A percentile compares a stretch with the other conserved stretches of the same genome.
phyloP scores from a whole-genome alignment of 441 rosid species.

The Brassica balearica region DNA sequence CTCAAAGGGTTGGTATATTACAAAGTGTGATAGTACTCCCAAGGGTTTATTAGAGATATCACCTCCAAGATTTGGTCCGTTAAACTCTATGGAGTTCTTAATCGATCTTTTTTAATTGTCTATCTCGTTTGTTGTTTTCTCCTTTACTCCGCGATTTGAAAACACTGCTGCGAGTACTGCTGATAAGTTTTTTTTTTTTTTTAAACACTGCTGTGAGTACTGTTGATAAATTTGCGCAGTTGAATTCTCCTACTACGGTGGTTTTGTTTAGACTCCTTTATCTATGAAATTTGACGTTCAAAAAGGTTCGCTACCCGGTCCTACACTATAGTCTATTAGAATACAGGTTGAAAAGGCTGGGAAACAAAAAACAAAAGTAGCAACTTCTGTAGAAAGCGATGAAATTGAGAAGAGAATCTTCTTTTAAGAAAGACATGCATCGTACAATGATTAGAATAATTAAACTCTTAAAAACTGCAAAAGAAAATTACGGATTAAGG shows the following conservation, averaged over 20 bases:
- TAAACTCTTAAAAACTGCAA: conserved; percentile 44
- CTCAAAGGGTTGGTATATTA: neutral
- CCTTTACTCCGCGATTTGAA: no score
- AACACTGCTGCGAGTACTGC: no score
- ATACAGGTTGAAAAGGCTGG: conserved; percentile 30
- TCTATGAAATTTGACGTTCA: neutral
- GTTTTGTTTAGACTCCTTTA: neutral
- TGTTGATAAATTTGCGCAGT: neutral
- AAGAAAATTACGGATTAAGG: conserved; percentile 39
- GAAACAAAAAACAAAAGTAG: conserved; percentile 38
- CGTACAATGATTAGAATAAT: conserved; percentile 54
- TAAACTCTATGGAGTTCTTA: neutral
- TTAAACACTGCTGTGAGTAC: no score
- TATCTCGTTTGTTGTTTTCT: neutral
- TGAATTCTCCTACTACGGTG: neutral
- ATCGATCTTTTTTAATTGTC: neutral
- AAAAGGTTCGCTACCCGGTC: neutral
- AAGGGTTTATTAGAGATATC: neutral
- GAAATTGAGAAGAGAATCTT: conserved; percentile 59
- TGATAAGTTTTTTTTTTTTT: neutral
- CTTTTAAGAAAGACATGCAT: conserved; percentile 78
- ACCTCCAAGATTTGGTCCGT: neutral
- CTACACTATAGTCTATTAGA: neutral
- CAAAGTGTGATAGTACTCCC: neutral
- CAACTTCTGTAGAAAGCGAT: conserved; percentile 46